Conservation (phyloP, 768 basidiomycete species). For the Lactarius tabidus region DNA sequence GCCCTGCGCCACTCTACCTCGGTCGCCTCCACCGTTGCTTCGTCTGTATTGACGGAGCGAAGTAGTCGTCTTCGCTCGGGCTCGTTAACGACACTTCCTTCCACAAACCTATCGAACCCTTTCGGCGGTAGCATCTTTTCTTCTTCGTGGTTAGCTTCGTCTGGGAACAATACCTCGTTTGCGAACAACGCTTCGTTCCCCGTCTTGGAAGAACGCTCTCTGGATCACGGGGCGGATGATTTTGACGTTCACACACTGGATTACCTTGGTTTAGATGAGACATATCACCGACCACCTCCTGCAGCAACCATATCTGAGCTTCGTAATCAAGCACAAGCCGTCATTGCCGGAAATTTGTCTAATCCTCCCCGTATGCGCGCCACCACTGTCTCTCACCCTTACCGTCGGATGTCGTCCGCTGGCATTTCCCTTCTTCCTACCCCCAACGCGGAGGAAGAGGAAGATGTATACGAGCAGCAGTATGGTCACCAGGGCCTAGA, state of each 20-base stretch:
- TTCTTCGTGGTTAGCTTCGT: slow-evolving; percentile 77
- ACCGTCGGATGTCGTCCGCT: slow-evolving; percentile 60
- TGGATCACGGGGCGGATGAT: slow-evolving; percentile 77
- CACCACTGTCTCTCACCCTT: slow-evolving; percentile 92
- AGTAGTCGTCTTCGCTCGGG: slow-evolving; percentile 89
- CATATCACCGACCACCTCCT: slow-evolving; percentile 59
- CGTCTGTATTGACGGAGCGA: slow-evolving; percentile 53
- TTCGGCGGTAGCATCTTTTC: slow-evolving; percentile 89
- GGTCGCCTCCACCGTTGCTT: slow-evolving; percentile 55
- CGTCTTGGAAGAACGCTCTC: slow-evolving; percentile 76
- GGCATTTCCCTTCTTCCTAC: slow-evolving; percentile 60
- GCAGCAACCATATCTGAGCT: slow-evolving; percentile 88
- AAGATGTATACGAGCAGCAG: slow-evolving; percentile 67
- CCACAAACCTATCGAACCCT: slow-evolving; percentile 66
- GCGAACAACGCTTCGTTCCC: slow-evolving; percentile 45
- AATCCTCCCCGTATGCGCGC: slow-evolving; percentile 81
- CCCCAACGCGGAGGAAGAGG: slow-evolving; percentile 63
- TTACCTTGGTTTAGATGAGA: slow-evolving; percentile 91
- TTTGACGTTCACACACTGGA: slow-evolving; percentile 94
- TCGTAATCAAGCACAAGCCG: slow-evolving; percentile 85
- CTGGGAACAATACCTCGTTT: slow-evolving; percentile 52
- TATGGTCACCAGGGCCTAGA: slow-evolving; percentile 56
- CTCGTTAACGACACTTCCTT: slow-evolving; percentile 81
- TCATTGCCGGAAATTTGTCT: slow-evolving; percentile 78
- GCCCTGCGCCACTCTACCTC: slow-evolving; percentile 71